Percentiles rank a stretch among this genome's conserved stretches.
These are phyloP conservation scores for Phaffia rhodozyma DNA, from an alignment of 1,284 basidiomycete genomes.

Conservation along the genomic window DNA sequence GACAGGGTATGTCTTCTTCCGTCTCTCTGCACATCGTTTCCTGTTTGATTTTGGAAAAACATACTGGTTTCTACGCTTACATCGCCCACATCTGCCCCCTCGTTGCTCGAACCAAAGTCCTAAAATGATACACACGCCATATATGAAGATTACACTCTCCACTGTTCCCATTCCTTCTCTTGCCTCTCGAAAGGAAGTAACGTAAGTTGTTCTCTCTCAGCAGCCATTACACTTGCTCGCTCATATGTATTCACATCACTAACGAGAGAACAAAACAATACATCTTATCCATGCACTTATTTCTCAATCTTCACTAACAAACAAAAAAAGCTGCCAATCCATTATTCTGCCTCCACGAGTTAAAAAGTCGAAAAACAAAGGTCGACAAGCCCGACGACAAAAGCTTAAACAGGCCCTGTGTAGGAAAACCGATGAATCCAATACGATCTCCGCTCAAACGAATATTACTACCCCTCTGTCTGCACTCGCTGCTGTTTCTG, in stretches of 20 bases:
- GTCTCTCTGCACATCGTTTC: not conserved
- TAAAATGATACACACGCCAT: conserved; percentile 48
- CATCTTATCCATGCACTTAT: not conserved
- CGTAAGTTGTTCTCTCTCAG: conserved; percentile 38
- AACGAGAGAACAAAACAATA: too few relatives aligned
- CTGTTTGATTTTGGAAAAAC: not conserved
- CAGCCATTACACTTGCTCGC: not conserved
- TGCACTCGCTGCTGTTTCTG: too few relatives aligned
- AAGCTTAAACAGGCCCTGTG: too few relatives aligned
- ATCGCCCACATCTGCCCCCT: not conserved
- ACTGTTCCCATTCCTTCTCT: conserved; percentile 39
- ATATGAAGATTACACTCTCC: conserved; percentile 56
- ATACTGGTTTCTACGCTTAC: not conserved
- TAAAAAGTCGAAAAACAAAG: conserved; percentile 6
- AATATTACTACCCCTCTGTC: too few relatives aligned
- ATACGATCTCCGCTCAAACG: too few relatives aligned
- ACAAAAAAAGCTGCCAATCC: not conserved
- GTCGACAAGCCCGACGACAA: not conserved
- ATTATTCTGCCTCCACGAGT: not conserved
- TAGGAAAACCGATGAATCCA: too few relatives aligned
- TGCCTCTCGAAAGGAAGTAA: conserved; percentile 37
- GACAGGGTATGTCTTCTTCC: conserved; percentile 43
- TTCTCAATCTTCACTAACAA: not conserved
- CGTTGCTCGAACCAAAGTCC: conserved; percentile 35
- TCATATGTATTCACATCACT: not conserved